Conservation (phyloP, 352 stramenopile genomes). For the Aphanomyces euteiches region DNA sequence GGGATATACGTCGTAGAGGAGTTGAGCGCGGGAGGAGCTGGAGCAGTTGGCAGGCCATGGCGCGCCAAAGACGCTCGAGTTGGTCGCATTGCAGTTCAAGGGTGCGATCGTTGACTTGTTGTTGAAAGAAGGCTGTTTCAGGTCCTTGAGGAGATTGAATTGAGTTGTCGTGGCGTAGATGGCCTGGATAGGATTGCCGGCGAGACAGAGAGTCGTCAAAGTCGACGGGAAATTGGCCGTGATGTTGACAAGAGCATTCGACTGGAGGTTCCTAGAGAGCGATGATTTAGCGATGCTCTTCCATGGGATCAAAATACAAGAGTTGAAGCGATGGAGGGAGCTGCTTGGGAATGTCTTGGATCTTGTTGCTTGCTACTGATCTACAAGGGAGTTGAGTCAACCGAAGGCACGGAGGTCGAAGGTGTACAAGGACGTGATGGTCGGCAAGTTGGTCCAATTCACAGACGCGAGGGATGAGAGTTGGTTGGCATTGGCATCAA, state of each 20-base stretch:
- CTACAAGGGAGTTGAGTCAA: too few relatives aligned
- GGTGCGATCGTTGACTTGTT: not conserved
- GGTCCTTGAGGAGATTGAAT: slow-evolving; percentile 6
- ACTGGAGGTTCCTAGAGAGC: not conserved
- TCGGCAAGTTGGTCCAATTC: not conserved
- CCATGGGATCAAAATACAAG: too few relatives aligned
- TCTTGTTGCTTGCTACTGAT: too few relatives aligned
- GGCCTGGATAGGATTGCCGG: slow-evolving; percentile 6
- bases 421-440: not conserved
- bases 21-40: not conserved
- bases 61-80: not conserved
- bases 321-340: too few relatives aligned
- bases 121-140: not conserved
- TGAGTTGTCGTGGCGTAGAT: slow-evolving; percentile 7
- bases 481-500: not conserved
- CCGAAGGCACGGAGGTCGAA: too few relatives aligned
- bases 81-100: not conserved
- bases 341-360: too few relatives aligned
- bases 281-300: not conserved
- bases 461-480: not conserved
- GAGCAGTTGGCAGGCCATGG: not conserved
- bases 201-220: slow-evolving; percentile 8
- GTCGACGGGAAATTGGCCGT: not conserved
- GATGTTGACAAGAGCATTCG: slow-evolving; percentile 7
- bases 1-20: slow-evolving; percentile 15